These are phyloP conservation scores for Vaccinium darrowii DNA, from an alignment of 148 eudicot species.

Conservation along the genomic window DNA sequence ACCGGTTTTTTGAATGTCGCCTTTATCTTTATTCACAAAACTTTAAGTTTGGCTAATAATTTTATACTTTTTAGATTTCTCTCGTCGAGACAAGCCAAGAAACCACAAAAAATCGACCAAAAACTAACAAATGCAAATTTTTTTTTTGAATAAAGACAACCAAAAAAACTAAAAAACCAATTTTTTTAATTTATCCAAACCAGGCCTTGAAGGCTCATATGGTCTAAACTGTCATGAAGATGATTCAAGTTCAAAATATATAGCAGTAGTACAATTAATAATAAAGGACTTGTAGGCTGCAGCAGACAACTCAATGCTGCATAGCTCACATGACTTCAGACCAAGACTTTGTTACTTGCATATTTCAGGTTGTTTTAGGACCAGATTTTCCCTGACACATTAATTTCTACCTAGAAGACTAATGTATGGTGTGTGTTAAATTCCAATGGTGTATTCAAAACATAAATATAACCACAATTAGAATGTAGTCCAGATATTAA, in stretches of 20 bases:
- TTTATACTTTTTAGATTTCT: too few relatives aligned
- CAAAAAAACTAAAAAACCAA: too few relatives aligned
- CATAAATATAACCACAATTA: neutral
- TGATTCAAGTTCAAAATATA: neutral
- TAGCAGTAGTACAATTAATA: too few relatives aligned
- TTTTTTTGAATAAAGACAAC: too few relatives aligned
- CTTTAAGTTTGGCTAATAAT: too few relatives aligned
- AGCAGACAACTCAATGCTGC: neutral
- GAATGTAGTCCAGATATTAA: neutral
- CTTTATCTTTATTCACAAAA: too few relatives aligned
- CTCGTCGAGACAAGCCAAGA: too few relatives aligned
- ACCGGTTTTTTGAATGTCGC: too few relatives aligned
- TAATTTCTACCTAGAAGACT: neutral
- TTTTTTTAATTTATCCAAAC: too few relatives aligned
- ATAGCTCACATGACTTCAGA: neutral
- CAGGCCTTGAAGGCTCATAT: too few relatives aligned
- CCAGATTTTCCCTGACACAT: neutral
- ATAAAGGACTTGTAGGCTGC: neutral
- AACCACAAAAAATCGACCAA: too few relatives aligned
- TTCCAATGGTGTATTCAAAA: neutral
- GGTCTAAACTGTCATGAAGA: neutral
- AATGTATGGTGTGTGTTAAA: neutral
- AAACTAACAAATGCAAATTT: too few relatives aligned
- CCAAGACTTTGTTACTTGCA: neutral
- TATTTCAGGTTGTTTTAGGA: neutral